These are phyloP conservation scores for Eucalyptus curtisii DNA, from an alignment of 345 rosid genomes.

Conservation along the genomic window DNA sequence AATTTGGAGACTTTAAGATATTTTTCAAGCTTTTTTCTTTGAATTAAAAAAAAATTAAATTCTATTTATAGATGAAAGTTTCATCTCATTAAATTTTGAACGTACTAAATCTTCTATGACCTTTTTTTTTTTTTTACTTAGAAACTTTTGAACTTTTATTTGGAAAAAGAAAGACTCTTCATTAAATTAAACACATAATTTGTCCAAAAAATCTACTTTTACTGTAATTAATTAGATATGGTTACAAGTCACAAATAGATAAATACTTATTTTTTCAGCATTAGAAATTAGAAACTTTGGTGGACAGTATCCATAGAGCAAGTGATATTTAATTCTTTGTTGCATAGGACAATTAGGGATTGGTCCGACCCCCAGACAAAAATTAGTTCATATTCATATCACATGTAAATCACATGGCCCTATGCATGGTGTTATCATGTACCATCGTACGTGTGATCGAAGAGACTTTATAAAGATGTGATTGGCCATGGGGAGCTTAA, in stretches of 20 bases:
- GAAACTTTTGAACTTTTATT: not conserved
- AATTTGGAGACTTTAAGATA: not conserved
- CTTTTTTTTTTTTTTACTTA: not conserved
- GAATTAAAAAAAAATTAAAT: too few relatives aligned
- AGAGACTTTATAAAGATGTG: not conserved
- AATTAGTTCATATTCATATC: not conserved
- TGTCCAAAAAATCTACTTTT: not conserved
- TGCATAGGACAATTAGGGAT: not conserved
- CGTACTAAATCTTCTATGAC: not conserved
- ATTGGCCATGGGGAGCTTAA: not conserved
- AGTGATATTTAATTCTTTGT: too few relatives aligned
- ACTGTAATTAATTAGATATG: rapidly evolving
- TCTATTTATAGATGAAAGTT: not conserved
- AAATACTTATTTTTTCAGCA: not conserved
- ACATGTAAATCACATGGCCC: not conserved
- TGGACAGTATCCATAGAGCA: not conserved
- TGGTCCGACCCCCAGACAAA: not conserved
- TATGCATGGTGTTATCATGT: rapidly evolving
- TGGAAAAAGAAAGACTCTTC: not conserved
- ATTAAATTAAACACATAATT: not conserved
- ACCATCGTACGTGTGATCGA: not conserved
- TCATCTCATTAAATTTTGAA: not conserved
- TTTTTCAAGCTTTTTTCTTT: not conserved
- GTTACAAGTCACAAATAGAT: not conserved
- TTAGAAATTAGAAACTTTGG: not conserved